Conservation (phyloP, 257 asterid genomes). For the Rauvolfia tetraphylla region DNA sequence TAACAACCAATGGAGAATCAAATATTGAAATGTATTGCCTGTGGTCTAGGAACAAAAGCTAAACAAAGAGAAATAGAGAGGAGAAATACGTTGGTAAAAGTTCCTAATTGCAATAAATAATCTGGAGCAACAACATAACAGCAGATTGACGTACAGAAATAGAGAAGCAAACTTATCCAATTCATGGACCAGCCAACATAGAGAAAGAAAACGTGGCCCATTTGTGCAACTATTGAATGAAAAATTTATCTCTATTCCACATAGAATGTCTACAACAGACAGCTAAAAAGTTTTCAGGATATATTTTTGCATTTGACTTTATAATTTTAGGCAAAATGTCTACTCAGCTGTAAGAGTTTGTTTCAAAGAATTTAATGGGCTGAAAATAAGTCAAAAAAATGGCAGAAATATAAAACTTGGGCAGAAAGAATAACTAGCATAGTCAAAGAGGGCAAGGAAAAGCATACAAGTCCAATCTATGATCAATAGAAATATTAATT, state of each 20-base stretch:
- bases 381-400: background rate
- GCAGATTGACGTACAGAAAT: background rate
- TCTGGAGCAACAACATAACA: background rate
- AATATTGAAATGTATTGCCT: background rate
- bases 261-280: background rate
- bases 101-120: background rate
- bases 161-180: background rate
- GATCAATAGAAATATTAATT: background rate
- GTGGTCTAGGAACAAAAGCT: background rate
- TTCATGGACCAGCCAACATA: background rate
- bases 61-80: background rate
- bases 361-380: background rate
- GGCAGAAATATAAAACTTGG: background rate
- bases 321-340: background rate
- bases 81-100: background rate
- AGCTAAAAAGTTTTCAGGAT: background rate
- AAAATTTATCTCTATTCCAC: background rate
- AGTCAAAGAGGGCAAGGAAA: slow-evolving; percentile 9
- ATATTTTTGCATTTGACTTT: background rate
- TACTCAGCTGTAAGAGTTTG: background rate
- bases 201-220: background rate
- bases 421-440: background rate
- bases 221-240: background rate
- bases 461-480: background rate
- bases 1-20: background rate